Evolutionary conservation across 768 basidiomycete genomes (phyloP), one percentile per base, ranked within the genome.

Genomic region (Rhodotorula babjevae): DNA sequence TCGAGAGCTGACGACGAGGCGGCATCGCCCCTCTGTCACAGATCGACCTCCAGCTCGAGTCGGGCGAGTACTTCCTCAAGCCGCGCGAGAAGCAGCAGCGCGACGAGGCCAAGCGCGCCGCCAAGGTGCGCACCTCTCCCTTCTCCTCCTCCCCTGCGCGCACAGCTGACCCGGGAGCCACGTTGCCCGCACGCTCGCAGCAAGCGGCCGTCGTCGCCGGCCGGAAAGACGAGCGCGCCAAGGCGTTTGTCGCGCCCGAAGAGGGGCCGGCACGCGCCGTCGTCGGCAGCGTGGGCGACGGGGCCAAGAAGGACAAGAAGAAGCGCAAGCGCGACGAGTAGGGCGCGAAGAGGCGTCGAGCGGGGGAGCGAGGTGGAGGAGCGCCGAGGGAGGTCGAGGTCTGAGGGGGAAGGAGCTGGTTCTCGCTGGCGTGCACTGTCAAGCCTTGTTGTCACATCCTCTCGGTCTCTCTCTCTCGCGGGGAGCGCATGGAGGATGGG

Each of bases 31-130:
- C 15, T 36, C n/a, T n/a, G n/a, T n/a, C 44, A 29, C 70, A 92
- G 89, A 84, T 98, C 79, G 96, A 99, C 82, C 80, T 96, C 58
- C 90, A 97, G 84, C 85, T 98, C 75, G 95, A 96, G 79, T 90
- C 90, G 4, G 96, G 96, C 82, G 96, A 98, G 79, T 98, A 98
- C 80, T 99, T 98, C 85, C 89, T 99, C 83, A 96, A 95, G 80
- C 83, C 90, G 27, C 85, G 87, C 70, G 91, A 98, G 80, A 95
- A 90, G 83, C 89, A 89, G 75, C 87, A 86, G 6, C 85, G 87
- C 49, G 91, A 93, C 77, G 85, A 86, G 46, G 86, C 85, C 68
- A 85, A 86, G 79, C 83, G 89, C 79, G 88, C 87, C 81, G 87
- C 92, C 80, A 92, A 91, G 86, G 66, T 60, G 9, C 42, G 65